phyloP scores from a whole-genome alignment of 192 early-diverging fungal species.

The Coemansia sp. region DNA sequence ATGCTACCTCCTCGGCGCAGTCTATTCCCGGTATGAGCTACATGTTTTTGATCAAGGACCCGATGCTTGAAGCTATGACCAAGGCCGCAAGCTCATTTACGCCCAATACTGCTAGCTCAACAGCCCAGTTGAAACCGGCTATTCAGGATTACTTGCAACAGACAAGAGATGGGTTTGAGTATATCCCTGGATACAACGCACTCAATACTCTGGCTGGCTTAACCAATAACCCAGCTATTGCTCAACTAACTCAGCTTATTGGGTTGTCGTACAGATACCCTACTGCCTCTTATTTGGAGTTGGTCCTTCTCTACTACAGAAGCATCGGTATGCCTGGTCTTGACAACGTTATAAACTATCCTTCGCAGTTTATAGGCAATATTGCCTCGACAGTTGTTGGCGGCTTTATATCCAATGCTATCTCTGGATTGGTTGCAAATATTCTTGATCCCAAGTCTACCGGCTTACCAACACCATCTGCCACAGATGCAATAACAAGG shows the following conservation, averaged over 20 bases:
- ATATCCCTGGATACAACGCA: constrained; percentile 18
- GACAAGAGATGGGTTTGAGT: constrained; percentile 17
- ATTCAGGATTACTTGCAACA: constrained; percentile 19
- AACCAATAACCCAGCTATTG: constrained; percentile 15
- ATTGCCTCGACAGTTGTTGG: constrained; percentile 38
- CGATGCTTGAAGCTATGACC: constrained; percentile 16
- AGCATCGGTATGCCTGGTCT: constrained; percentile 44
- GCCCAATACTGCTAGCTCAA: not conserved
- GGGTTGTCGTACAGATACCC: constrained; percentile 36
- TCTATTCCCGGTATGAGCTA: constrained; percentile 38
- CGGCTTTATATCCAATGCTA: constrained; percentile 40
- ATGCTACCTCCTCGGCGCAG: not conserved
- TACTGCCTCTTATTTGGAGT: constrained; percentile 29
- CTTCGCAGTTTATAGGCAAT: constrained; percentile 35
- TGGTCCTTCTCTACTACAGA: constrained; percentile 35
- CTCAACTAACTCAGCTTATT: constrained; percentile 22
- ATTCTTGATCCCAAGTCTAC: constrained; percentile 17
- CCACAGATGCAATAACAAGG: not conserved
- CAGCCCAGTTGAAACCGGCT: not conserved
- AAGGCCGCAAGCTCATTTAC: constrained; percentile 10
- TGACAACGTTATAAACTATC: constrained; percentile 13
- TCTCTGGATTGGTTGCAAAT: constrained; percentile 14
- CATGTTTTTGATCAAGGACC: constrained; percentile 30
- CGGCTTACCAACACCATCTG: not conserved
- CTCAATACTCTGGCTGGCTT: constrained; percentile 12